Percentiles rank a stretch among this genome's conserved stretches.
phyloP scores from a whole-genome alignment of 1,139 yeast genomes.

The Tardiomyces depauwii region DNA sequence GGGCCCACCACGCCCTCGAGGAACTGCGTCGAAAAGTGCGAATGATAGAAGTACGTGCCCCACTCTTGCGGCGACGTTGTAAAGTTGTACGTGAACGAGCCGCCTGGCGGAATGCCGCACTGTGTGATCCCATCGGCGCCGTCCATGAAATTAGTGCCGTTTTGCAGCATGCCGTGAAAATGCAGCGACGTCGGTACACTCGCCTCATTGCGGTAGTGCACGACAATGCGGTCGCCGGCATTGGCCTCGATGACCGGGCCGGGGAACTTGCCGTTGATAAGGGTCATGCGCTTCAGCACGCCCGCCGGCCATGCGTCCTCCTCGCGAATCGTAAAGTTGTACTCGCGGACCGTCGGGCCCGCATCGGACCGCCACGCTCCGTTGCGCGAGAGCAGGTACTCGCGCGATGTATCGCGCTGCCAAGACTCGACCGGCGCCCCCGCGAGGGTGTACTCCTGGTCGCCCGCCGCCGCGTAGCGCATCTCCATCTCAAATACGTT shows the following conservation, averaged over 20 bases:
- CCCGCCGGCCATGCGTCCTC: constrained; percentile 60
- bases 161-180: constrained; percentile 87
- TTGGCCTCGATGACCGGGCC: constrained; percentile 61
- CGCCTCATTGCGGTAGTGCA: constrained; percentile 61
- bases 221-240: constrained; percentile 62
- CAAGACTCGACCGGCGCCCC: constrained; percentile 9
- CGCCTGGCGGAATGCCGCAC: constrained; percentile 76
- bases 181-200: constrained; percentile 49
- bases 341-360: constrained; percentile 23
- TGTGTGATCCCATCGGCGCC: constrained; percentile 84
- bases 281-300: constrained; percentile 42
- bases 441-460: neutral
- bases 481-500: neutral
- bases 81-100: constrained; percentile 60
- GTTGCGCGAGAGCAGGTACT: constrained; percentile 14
- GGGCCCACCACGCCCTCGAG: constrained; percentile 79
- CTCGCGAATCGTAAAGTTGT: constrained; percentile 56
- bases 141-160: constrained; percentile 63
- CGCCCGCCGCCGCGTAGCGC: neutral
- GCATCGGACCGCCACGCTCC: constrained; percentile 12
- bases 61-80: constrained; percentile 56
- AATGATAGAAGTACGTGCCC: constrained; percentile 94
- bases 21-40: constrained; percentile 71
- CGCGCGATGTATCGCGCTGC: constrained; percentile 21
- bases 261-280: constrained; percentile 70